A percentile compares a stretch with the other conserved stretches of the same genome.
phyloP scores from a whole-genome alignment of 345 rosid species.

The Moringa oleifera region DNA sequence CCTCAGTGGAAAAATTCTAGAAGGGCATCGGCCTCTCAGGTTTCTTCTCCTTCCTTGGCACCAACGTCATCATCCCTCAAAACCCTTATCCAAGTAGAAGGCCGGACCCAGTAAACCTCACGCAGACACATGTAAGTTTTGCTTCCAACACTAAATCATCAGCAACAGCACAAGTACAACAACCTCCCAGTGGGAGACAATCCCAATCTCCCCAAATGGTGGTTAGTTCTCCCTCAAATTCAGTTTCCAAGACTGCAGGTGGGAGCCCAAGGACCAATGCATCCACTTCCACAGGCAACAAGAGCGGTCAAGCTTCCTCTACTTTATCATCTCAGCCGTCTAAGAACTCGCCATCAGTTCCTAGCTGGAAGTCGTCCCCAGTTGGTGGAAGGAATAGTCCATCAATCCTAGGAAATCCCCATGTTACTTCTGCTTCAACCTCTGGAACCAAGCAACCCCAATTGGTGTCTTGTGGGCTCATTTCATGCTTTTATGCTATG shows the following conservation, averaged over 20 bases:
- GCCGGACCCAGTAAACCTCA: conserved; percentile 54
- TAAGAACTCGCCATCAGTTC: conserved; percentile 52
- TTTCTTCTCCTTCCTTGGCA: conserved; percentile 46
- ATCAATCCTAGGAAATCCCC: conserved; percentile 66
- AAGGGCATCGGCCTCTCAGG: conserved; percentile 49
- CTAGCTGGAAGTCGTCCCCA: conserved; percentile 52
- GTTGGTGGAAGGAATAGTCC: conserved; percentile 54
- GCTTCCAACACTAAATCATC: conserved; percentile 59
- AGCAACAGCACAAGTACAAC: conserved; percentile 45
- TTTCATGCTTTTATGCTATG: conserved; percentile 31
- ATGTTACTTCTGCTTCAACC: conserved; percentile 34
- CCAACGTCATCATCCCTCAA: conserved; percentile 54
- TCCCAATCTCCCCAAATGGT: conserved; percentile 59
- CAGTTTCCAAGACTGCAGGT: conserved; percentile 75
- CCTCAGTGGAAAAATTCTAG: conserved; percentile 83
- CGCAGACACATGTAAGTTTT: conserved; percentile 66
- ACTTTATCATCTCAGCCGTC: conserved; percentile 56
- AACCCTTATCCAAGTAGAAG: conserved; percentile 60
- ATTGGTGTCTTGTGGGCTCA: conserved; percentile 57
- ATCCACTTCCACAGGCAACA: conserved; percentile 54
- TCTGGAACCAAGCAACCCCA: conserved; percentile 55
- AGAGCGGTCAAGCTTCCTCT: conserved; percentile 58
- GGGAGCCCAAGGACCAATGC: conserved; percentile 85
- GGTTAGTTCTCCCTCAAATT: conserved; percentile 79
- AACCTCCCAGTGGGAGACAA: conserved; percentile 40